phyloP scores from a whole-genome alignment of 495 filamentous ascomycete species.

The Cladorrhinum samala region DNA sequence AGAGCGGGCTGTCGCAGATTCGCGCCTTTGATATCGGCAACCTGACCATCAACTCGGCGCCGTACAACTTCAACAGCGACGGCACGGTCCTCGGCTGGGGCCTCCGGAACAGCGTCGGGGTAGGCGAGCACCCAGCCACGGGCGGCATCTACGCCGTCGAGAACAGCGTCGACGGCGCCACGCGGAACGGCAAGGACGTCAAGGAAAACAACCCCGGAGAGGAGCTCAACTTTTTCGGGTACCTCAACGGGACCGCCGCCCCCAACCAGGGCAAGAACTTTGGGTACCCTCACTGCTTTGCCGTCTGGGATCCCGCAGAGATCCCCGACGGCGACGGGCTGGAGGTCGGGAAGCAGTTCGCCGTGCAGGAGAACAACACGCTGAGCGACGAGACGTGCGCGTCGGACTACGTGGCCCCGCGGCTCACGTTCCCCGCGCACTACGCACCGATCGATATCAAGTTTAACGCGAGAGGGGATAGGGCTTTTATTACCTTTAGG shows the following conservation, averaged over 20 bases:
- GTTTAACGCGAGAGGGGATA: slow-evolving; percentile 32
- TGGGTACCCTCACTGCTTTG: slow-evolving; percentile 59
- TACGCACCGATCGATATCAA: slow-evolving; percentile 51
- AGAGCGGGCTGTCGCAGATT: slow-evolving; percentile 51
- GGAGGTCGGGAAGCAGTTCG: slow-evolving; percentile 47
- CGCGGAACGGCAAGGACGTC: slow-evolving; percentile 48
- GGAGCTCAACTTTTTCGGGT: slow-evolving; percentile 63
- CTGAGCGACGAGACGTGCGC: slow-evolving; percentile 44
- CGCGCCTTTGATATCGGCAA: slow-evolving; percentile 52
- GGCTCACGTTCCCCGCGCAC: slow-evolving; percentile 48
- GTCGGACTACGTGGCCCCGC: slow-evolving; percentile 31
- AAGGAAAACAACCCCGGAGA: slow-evolving; percentile 63
- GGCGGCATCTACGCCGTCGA: slow-evolving; percentile 64
- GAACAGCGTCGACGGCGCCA: slow-evolving; percentile 56
- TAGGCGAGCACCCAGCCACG: slow-evolving; percentile 50
- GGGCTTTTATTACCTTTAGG: slow-evolving; percentile 48
- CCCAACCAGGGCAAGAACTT: slow-evolving; percentile 36
- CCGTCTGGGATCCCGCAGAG: slow-evolving; percentile 51
- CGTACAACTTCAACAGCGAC: slow-evolving; percentile 31
- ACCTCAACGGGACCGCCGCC: slow-evolving; percentile 43
- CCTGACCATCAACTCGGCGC: slow-evolving; percentile 33
- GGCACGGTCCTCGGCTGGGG: slow-evolving; percentile 62
- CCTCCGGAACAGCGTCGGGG: slow-evolving; percentile 59
- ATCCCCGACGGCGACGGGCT: slow-evolving; percentile 44
- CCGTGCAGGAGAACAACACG: slow-evolving; percentile 31